Percentiles rank a stretch among this genome's conserved stretches.
Evolutionary conservation across 2,329 filamentous ascomycete genomes (phyloP).

Genomic region (Calonectria multiphialidica): DNA sequence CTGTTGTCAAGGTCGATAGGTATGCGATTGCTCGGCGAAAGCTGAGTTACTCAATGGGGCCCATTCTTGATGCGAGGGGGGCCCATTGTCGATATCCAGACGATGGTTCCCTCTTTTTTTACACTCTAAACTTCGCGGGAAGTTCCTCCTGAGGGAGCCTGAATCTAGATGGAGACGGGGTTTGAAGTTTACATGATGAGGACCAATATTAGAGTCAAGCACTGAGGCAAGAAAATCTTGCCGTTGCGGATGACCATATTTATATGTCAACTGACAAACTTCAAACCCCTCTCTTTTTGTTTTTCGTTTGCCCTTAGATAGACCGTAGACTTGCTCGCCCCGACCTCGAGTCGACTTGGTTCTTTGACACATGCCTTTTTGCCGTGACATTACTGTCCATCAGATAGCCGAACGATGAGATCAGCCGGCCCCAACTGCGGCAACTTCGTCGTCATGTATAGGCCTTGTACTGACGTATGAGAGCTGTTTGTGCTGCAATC

Average conservation of each 20-base stretch:
- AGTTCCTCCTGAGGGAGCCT: slow-evolving; percentile 49
- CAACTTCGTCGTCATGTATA: too few species aligned
- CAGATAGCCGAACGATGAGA: neutral
- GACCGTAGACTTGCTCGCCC: neutral
- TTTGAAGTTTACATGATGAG: slow-evolving; percentile 88
- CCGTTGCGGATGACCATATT: slow-evolving; percentile 48
- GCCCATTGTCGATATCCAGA: slow-evolving; percentile 40
- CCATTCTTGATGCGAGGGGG: slow-evolving; percentile 99
- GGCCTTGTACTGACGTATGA: too few species aligned
- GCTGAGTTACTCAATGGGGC: slow-evolving; percentile 99
- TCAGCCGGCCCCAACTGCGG: too few species aligned
- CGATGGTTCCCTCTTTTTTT: slow-evolving; percentile 43
- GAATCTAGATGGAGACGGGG: slow-evolving; percentile 30
- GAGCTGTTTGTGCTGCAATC: too few species aligned
- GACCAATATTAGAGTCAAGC: slow-evolving; percentile 97
- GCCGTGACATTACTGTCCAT: neutral
- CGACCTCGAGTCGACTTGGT: too few species aligned
- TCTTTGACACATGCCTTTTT: too few species aligned
- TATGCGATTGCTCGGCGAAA: slow-evolving; percentile 89
- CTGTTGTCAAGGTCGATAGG: slow-evolving; percentile 97
- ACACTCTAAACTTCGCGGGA: slow-evolving; percentile 57
- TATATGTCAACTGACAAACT: slow-evolving; percentile 49
- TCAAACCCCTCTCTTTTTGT: slow-evolving; percentile 30
- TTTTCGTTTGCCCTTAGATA: slow-evolving; percentile 1
- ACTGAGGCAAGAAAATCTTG: slow-evolving; percentile 72